phyloP scores from a whole-genome alignment of 2,329 filamentous ascomycete genomes.

The Fusarium palustre region DNA sequence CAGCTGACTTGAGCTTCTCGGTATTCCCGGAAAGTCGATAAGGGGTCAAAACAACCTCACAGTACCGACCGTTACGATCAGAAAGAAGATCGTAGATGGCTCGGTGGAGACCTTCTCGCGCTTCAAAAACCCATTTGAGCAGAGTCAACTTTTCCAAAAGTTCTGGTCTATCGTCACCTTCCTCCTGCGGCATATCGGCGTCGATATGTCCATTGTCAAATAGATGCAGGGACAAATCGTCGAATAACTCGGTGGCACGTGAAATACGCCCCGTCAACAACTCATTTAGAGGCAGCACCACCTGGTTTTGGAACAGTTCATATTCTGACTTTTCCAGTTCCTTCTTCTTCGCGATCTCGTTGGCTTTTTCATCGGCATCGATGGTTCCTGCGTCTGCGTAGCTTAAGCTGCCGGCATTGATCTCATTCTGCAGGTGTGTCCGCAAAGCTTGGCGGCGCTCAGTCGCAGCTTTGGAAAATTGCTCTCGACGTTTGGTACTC shows the following conservation, averaged over 20 bases:
- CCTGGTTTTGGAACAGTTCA: conserved; percentile 83
- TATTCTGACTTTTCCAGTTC: conserved; percentile 83
- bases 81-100: conserved; percentile 86
- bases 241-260: conserved; percentile 80
- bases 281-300: conserved; percentile 86
- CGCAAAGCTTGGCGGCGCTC: conserved; percentile 74
- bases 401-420: conserved; percentile 80
- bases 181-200: conserved; percentile 89
- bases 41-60: conserved; percentile 83
- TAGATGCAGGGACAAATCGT: conserved; percentile 77
- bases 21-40: conserved; percentile 80
- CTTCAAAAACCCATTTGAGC: conserved; percentile 97
- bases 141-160: conserved; percentile 93
- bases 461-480: conserved; percentile 61
- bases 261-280: conserved; percentile 81
- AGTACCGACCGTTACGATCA: conserved; percentile 88
- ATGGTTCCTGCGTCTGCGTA: conserved; percentile 86
- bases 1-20: conserved; percentile 82
- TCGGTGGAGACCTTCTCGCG: conserved; percentile 86
- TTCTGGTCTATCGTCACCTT: conserved; percentile 95
- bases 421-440: conserved; percentile 80
- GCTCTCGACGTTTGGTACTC: conserved; percentile 69
- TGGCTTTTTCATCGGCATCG: conserved; percentile 77
- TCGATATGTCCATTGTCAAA: conserved; percentile 73
- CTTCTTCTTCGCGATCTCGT: conserved; percentile 77